These are phyloP conservation scores for Tetragonia tetragonoides DNA, from an alignment of 148 eudicot species.

Conservation along the genomic window DNA sequence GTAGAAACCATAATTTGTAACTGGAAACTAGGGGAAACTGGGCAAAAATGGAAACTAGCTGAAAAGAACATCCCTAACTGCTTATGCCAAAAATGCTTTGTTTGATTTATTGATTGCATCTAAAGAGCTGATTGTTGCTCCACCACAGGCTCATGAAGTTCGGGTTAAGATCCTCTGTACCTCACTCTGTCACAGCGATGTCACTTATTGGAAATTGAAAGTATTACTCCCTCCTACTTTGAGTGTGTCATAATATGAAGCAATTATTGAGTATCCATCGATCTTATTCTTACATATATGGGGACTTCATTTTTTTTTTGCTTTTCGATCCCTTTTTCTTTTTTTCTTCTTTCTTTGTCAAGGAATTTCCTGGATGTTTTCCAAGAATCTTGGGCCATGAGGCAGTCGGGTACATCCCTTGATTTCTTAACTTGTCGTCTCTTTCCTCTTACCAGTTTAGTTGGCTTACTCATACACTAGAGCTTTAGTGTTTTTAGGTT, in stretches of 20 bases:
- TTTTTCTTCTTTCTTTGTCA: neutral
- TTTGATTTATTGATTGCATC: neutral
- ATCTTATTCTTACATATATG: too few species aligned
- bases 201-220: slow-evolving; percentile 61
- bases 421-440: neutral
- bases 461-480: too few species aligned
- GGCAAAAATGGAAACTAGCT: too few species aligned
- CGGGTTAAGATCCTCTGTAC: slow-evolving; percentile 76
- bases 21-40: too few species aligned
- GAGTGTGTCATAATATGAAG: too few species aligned
- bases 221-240: slow-evolving; percentile 18
- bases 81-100: neutral
- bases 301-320: neutral
- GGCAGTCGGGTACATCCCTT: slow-evolving; percentile 40
- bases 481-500: too few species aligned
- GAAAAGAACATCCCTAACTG: too few species aligned
- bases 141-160: slow-evolving; percentile 68
- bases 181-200: slow-evolving; percentile 78
- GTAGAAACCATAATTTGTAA: too few species aligned
- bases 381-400: slow-evolving; percentile 55
- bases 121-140: slow-evolving; percentile 33
- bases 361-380: slow-evolving; percentile 28
- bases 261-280: too few species aligned
- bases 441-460: too few species aligned
- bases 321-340: neutral